These are phyloP conservation scores for Sporothrix protearum DNA, from an alignment of 2,329 filamentous ascomycete species.

Conservation along the genomic window DNA sequence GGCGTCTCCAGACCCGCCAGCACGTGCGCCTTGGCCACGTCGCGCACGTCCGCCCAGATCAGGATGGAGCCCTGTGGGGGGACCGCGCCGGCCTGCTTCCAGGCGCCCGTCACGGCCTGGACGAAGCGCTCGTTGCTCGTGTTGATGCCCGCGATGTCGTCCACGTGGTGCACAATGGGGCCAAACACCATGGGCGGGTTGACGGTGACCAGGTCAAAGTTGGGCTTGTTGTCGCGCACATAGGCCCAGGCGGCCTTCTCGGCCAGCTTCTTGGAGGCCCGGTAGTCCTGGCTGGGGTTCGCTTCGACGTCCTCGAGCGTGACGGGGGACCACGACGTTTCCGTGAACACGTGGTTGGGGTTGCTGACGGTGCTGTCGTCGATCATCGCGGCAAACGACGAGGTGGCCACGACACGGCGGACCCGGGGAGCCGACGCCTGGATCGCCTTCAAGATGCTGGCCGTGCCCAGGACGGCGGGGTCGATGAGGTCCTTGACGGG, in stretches of 20 bases:
- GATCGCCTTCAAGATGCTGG: constrained; percentile 68
- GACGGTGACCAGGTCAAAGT: constrained; percentile 52
- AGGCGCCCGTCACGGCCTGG: constrained; percentile 48
- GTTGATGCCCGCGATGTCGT: constrained; percentile 41
- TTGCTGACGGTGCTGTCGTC: constrained; percentile 39
- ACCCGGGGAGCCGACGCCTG: constrained; percentile 57
- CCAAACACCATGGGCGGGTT: constrained; percentile 56
- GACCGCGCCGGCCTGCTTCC: constrained; percentile 41
- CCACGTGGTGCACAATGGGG: constrained; percentile 49
- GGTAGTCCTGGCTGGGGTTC: constrained; percentile 43
- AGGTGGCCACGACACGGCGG: constrained; percentile 65
- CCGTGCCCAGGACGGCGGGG: constrained; percentile 57
- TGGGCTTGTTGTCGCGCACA: constrained; percentile 42
- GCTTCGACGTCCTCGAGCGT: constrained; percentile 41
- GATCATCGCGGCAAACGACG: constrained; percentile 54
- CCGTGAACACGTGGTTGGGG: constrained; percentile 40
- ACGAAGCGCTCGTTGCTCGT: constrained; percentile 38
- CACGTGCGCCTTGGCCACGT: constrained; percentile 53
- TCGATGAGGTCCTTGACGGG: constrained; percentile 53
- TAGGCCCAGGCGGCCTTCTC: constrained; percentile 54
- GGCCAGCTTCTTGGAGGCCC: constrained; percentile 52
- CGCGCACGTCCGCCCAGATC: constrained; percentile 56
- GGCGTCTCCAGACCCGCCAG: constrained; percentile 46
- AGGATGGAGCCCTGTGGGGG: constrained; percentile 41
- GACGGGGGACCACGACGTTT: constrained; percentile 49